phyloP scores from a whole-genome alignment of 257 asterid species.

The Solanum ahanhuiri region DNA sequence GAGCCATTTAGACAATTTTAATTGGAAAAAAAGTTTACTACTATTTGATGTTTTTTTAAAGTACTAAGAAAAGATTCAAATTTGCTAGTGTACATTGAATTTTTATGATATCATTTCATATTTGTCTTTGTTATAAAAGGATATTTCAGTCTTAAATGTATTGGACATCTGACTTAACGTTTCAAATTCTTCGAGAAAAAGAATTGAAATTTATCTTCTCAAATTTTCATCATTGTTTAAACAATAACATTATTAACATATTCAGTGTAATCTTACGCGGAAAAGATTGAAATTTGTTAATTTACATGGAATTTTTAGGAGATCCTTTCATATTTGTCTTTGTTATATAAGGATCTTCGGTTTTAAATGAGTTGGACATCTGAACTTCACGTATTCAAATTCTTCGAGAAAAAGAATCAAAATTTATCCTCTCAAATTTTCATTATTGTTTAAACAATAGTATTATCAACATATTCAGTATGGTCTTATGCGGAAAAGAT shows the following conservation, averaged over 20 bases:
- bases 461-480: background rate
- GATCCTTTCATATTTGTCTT: background rate
- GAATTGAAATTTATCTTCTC: background rate
- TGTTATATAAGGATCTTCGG: background rate
- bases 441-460: background rate
- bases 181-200: background rate
- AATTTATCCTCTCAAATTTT: background rate
- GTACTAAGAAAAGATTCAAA: background rate
- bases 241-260: background rate
- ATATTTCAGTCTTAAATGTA: background rate
- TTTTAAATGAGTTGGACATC: background rate
- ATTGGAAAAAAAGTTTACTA: background rate
- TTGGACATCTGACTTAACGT: background rate
- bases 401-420: background rate
- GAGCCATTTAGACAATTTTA: background rate
- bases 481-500: background rate
- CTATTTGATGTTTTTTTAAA: background rate
- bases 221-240: background rate
- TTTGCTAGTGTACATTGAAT: background rate
- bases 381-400: background rate
- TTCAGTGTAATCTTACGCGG: background rate
- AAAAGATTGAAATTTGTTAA: background rate
- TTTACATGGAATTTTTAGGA: background rate
- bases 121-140: background rate
- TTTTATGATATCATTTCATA: background rate